A percentile compares a stretch with the other conserved stretches of the same genome.
phyloP scores from a whole-genome alignment of 805 yeast species.

The Barnettozyma salicaria region DNA sequence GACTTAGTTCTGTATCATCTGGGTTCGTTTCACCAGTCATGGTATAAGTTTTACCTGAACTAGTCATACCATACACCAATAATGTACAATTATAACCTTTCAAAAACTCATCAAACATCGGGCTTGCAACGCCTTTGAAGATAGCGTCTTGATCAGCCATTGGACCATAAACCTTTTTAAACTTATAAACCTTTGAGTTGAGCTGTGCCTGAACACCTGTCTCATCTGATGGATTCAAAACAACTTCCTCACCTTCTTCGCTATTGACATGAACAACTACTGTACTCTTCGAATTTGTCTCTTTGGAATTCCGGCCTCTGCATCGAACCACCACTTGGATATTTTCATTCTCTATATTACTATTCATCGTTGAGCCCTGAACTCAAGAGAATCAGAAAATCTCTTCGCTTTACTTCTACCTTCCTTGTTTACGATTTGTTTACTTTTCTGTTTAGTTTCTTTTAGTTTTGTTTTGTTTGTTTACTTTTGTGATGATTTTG shows the following conservation, averaged over 20 bases:
- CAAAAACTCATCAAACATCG: conserved; percentile 59
- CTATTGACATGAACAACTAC: conserved; percentile 53
- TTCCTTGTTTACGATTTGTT: no score
- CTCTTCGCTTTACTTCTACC: no score
- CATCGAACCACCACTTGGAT: conserved; percentile 62
- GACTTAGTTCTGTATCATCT: conserved; percentile 30
- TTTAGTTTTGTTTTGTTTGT: conserved; percentile 1
- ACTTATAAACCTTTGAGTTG: conserved; percentile 53
- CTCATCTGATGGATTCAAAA: conserved; percentile 38
- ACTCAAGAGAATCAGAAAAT: no score
- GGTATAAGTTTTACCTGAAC: conserved; percentile 80
- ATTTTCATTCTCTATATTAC: conserved; percentile 35
- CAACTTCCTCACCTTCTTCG: conserved; percentile 41
- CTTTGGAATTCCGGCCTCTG: conserved; percentile 54
- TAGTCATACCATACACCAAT: conserved; percentile 88
- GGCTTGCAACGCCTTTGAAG: conserved; percentile 61
- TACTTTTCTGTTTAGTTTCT: conserved; percentile 4
- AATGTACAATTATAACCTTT: conserved; percentile 77
- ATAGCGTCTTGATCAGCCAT: conserved; percentile 66
- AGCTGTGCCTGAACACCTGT: conserved; percentile 35
- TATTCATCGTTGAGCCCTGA: background rate
- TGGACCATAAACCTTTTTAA: conserved; percentile 81
- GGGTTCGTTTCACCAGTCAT: conserved; percentile 61
- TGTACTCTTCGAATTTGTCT: conserved; percentile 49
- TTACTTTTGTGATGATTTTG: no score